These are phyloP conservation scores for Ophiostoma angusticollis DNA, from an alignment of 2,329 filamentous ascomycete species.

Conservation along the genomic window DNA sequence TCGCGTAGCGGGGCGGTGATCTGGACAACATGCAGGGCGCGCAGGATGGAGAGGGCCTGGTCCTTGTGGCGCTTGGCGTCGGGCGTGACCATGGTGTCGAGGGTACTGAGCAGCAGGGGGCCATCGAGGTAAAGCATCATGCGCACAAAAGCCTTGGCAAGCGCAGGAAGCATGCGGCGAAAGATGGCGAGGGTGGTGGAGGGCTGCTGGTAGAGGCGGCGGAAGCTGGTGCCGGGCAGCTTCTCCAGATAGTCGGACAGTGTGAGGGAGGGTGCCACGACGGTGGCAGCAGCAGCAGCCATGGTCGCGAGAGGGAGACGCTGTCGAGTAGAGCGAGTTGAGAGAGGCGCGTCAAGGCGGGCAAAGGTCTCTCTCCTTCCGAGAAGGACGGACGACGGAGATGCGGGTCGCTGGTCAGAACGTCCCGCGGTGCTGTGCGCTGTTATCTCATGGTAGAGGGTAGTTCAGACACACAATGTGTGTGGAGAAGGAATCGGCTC, in stretches of 20 bases:
- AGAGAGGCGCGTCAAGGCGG: not conserved
- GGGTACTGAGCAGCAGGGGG: slow-evolving; percentile 63
- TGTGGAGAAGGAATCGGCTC: too few species aligned
- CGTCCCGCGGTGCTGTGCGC: too few species aligned
- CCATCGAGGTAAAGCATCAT: slow-evolving; percentile 81
- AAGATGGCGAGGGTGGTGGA: slow-evolving; percentile 93
- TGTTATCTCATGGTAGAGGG: too few species aligned
- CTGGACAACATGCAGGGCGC: slow-evolving; percentile 73
- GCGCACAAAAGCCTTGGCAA: slow-evolving; percentile 95
- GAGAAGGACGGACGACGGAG: too few species aligned
- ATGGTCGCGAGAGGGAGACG: slow-evolving; percentile 22
- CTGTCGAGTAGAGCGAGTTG: not conserved
- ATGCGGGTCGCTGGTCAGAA: too few species aligned
- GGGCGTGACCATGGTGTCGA: slow-evolving; percentile 77
- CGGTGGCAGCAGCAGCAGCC: slow-evolving; percentile 30
- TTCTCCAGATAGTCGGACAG: slow-evolving; percentile 87
- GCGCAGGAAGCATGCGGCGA: slow-evolving; percentile 85
- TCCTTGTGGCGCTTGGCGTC: slow-evolving; percentile 58
- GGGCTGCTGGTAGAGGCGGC: slow-evolving; percentile 86
- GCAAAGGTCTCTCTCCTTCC: too few species aligned
- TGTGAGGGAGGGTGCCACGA: slow-evolving; percentile 44
- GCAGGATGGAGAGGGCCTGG: slow-evolving; percentile 67
- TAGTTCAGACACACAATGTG: too few species aligned
- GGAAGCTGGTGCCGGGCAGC: slow-evolving; percentile 79
- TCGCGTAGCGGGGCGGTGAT: slow-evolving; percentile 49